Evolutionary conservation across 306 rosid species (phyloP), one percentile per base, ranked within the genome.

Genomic region (Ceratonia siliqua): DNA sequence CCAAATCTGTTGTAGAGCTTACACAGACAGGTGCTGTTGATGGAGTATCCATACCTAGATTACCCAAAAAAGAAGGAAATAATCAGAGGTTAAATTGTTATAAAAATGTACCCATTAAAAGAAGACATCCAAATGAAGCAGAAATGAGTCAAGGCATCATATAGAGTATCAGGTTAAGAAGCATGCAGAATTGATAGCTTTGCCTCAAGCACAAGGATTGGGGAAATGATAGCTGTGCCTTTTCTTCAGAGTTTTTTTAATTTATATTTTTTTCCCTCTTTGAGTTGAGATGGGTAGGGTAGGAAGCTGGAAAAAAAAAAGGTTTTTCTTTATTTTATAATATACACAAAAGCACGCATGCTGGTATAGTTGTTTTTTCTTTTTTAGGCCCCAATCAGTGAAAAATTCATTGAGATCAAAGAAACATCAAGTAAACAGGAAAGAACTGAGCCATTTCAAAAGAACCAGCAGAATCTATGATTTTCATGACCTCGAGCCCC

Each of bases 1-100:
- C 63, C 52, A 92, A 89, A 83, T 92, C 99, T 10, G 92, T 36
- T 62, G 85, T 80, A 33, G 90, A 87, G 82, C 82, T 81, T 63
- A 80, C 87, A 36, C 74, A 88, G 69, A 86, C 67, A 18, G 87
- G 92, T 33, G 85, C 87, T 9, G 90, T 85, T 69, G 89, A 86
- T 68, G 92, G 90, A 55, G 86, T 73, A 22, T 90, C 94, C 62
- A 79, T 71, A 73, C 42, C 99, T 90, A 78, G 74, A 76, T 82
- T 77, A 86, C 58, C 57, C 46, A 76, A 56, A 58, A 54, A 54
- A 64, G 46, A 68, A 46, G 10, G 58, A 78, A 52, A 50, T 15
- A 50, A 35, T 70, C 63, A 52, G 45, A 43, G 59, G 72, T 53
- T 70, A 64, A 69, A 33, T 42, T 20, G 61, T 13, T 45, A 54